Evolutionary conservation across 805 yeast species (phyloP), one percentile per base, ranked within the genome.

Genomic region (Jamesozyma lodderae): DNA sequence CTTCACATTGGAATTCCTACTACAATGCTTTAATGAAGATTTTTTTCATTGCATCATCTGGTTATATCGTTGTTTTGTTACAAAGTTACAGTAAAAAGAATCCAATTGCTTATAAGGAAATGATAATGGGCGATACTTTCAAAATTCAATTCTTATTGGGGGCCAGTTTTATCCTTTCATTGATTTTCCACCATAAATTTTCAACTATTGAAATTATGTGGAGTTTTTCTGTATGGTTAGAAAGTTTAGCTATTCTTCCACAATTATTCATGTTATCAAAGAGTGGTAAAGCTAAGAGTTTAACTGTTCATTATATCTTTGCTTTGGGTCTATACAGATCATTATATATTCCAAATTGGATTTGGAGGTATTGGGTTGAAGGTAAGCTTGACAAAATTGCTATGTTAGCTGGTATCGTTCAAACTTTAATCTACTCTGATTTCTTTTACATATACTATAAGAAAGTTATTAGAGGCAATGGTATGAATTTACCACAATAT

Each of bases 191-290:
- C 37, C 71, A 75, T 57, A 71, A 73, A 37, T 87, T 77, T 61
- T 63, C 79, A 0, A 29, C 76, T 10, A 43, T 70, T 10, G 95
- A 84, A 52, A 53, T 84, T 8, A 46, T 78, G 24, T 92, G 98
- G 98, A 70, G 92, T 17, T 92, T 87, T 53, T 78, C 90, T 13
- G 64, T 87, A 36, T 92, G 97, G 96, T 70, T 92, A 37, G 98
- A 92, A 62, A 72, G 90, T 31, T 82, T 84, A 24, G 94, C 95
- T 9, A 87, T 92, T 40, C 63, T 92, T 42, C 98, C 98, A 4
- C 98, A 92, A 63, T 67, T 92, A 57, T 87, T 81, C 60, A 75
- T 92, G 75, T 68, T 92, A 42, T 95, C 88, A 56, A 79, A 81
- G 47, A 77, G 90, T 2, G 96, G 96, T 14, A 81, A 82, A 51